Evolutionary conservation across 495 filamentous ascomycete genomes (phyloP).

Genomic region (Penicillium arizonense): DNA sequence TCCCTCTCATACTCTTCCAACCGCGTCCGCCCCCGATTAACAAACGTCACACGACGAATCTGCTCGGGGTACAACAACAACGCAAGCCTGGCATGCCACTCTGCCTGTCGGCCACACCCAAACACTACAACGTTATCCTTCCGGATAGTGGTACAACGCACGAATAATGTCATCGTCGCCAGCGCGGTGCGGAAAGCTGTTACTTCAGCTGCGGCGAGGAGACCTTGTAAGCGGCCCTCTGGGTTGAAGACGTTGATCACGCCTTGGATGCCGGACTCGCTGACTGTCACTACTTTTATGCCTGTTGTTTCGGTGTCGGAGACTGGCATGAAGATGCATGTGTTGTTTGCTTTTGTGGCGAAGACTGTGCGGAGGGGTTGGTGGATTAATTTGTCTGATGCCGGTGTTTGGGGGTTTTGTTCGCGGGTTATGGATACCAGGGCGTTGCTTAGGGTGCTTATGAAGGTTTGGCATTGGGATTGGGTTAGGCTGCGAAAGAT

Average conservation of each 20-base stretch:
- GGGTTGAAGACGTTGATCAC: slow-evolving; percentile 75
- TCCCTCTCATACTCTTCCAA: slow-evolving; percentile 30
- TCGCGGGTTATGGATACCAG: slow-evolving; percentile 32
- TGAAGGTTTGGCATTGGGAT: slow-evolving; percentile 33
- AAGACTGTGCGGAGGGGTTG: slow-evolving; percentile 77
- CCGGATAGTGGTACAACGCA: slow-evolving; percentile 44
- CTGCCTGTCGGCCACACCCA: slow-evolving; percentile 84
- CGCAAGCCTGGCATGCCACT: slow-evolving; percentile 86
- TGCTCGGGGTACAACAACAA: slow-evolving; percentile 62
- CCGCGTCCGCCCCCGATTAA: slow-evolving; percentile 66
- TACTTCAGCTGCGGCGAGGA: slow-evolving; percentile 80
- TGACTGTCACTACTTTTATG: slow-evolving; percentile 61
- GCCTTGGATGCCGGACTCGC: slow-evolving; percentile 51
- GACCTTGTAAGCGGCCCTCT: slow-evolving; percentile 66
- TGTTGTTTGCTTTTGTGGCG: slow-evolving; percentile 61
- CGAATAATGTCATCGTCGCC: slow-evolving; percentile 70
- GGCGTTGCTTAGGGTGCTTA: slow-evolving; percentile 28
- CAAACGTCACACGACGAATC: slow-evolving; percentile 69
- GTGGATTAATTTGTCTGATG: slow-evolving; percentile 42
- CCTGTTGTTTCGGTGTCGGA: slow-evolving; percentile 54
- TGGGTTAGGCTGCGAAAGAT: slow-evolving; percentile 35
- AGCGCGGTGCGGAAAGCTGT: slow-evolving; percentile 95
- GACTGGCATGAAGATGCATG: slow-evolving; percentile 92
- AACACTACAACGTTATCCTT: slow-evolving; percentile 77
- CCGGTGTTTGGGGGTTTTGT: slow-evolving; percentile 15